A percentile compares a stretch with the other conserved stretches of the same genome.
These are phyloP conservation scores for Nitzschia palea DNA, from an alignment of 108 stramenopile species.

Conservation along the genomic window DNA sequence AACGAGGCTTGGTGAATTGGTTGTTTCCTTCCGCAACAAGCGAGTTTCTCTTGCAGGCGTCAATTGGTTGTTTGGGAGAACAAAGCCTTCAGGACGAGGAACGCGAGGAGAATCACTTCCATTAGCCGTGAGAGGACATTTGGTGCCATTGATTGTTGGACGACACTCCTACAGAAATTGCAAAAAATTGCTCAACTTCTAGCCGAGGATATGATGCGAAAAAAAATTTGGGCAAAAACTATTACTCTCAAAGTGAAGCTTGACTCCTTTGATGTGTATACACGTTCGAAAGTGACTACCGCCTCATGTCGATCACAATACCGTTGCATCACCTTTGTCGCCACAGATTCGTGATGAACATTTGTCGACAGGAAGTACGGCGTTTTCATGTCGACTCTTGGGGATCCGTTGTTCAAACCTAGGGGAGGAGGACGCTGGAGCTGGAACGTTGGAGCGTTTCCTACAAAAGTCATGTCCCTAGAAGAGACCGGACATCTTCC, in stretches of 20 bases:
- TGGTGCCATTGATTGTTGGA: constrained; percentile 53
- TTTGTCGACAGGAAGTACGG: not conserved
- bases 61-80: constrained; percentile 53
- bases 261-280: constrained; percentile 67
- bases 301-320: too few species aligned
- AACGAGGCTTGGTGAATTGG: constrained; percentile 60
- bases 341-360: constrained; percentile 37
- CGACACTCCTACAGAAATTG: constrained; percentile 54
- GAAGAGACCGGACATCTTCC: too few species aligned
- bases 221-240: constrained; percentile 61
- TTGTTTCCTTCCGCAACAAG: constrained; percentile 69
- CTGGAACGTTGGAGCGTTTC: too few species aligned
- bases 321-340: constrained; percentile 46
- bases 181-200: constrained; percentile 65
- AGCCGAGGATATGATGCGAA: constrained; percentile 57
- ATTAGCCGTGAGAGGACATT: constrained; percentile 94
- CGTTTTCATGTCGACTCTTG: constrained; percentile 69
- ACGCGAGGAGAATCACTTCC: constrained; percentile 8
- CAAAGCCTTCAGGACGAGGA: constrained; percentile 1
- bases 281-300: constrained; percentile 30
- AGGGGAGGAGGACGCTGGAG: constrained; percentile 41
- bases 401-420: constrained; percentile 84
- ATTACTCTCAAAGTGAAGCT: constrained; percentile 86
- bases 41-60: constrained; percentile 71
- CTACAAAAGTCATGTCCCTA: too few species aligned